Base-by-base conservation (phyloP, 257 asterid species). In the Anisodus tanguticus region DNA sequence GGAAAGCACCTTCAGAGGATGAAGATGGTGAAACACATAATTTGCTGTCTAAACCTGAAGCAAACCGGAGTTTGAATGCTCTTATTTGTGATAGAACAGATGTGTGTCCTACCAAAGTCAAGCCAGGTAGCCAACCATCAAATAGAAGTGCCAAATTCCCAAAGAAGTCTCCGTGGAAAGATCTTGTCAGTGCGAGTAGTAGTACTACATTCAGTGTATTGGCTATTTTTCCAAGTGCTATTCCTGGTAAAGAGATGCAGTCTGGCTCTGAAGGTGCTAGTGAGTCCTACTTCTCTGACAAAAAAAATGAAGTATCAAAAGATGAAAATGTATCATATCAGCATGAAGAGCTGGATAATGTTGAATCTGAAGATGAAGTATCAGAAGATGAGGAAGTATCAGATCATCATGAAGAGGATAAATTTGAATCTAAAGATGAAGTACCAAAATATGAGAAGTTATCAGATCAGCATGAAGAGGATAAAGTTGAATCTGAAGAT, bases 141-240 rank as follows among this genome's bases (percentile, higher is more conserved):
- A 84, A 80, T 86, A 1, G 53, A 60, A 85, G 83, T 81, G 80
- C 83, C 79, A 83, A 78, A 77, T 77, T 79, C 43, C 68, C 91
- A 17, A 85, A 85, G 66, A 93, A 86, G 83, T 71, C 91, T 47
- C 77, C 90, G 17, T 87, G 95, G 92, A 91, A 62, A 77, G 86
- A 87, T 87, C 87, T 90, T 80, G 90, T 87, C 64, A 72, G 81
- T 69, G 88, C 86, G 70, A 85, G 83, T 82, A 90, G 72, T 66
- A 83, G 70, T 84, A 70, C 87, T 63, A 82, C 86, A 85, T 91
- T 94, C 88, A 82, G 51, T 39, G 86, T 93, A 4, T 89, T 93
- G 41, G 92, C 92, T 85, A 82, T 91, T 83, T 57, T 87, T 67
- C 64, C 84, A 58, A 85, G 81, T 83, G 84, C 16, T 31, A 72